phyloP scores from a whole-genome alignment of 768 basidiomycete species.

The Boletus reticuloceps region DNA sequence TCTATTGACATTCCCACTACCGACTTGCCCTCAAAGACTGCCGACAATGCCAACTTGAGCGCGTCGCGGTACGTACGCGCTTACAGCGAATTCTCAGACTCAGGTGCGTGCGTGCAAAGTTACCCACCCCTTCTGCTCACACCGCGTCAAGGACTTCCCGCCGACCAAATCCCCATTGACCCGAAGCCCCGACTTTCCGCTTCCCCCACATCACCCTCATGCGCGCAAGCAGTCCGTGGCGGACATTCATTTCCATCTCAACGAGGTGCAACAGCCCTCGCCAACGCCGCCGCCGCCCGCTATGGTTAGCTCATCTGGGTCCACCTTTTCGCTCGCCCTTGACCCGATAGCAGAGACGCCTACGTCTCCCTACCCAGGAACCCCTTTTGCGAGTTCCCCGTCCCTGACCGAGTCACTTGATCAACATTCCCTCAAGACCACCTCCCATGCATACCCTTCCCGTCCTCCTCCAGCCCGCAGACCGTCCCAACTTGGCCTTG shows the following conservation, averaged over 20 bases:
- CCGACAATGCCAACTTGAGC: slow-evolving; percentile 1
- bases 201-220: slow-evolving; percentile 67
- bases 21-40: slow-evolving; percentile 38
- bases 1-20: slow-evolving; percentile 60
- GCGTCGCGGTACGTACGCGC: slow-evolving; percentile 30
- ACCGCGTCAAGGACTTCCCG: not conserved
- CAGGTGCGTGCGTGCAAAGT: slow-evolving; percentile 11
- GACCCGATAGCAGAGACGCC: slow-evolving; percentile 48
- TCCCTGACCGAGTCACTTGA: slow-evolving; percentile 29
- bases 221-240: slow-evolving; percentile 71
- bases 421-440: slow-evolving; percentile 20
- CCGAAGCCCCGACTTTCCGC: slow-evolving; percentile 49
- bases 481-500: slow-evolving; percentile 45
- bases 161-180: slow-evolving; percentile 32
- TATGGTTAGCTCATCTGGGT: slow-evolving; percentile 39
- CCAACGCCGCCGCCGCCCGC: slow-evolving; percentile 17
- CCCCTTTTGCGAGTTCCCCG: slow-evolving; percentile 32
- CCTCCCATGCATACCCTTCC: slow-evolving; percentile 38
- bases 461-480: slow-evolving; percentile 25
- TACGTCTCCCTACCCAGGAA: slow-evolving; percentile 36
- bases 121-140: slow-evolving; percentile 3
- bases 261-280: slow-evolving; percentile 26
- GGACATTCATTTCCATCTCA: slow-evolving; percentile 44
- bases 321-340: slow-evolving; percentile 46
- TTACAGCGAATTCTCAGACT: slow-evolving; percentile 27